Evolutionary conservation across 805 yeast species (phyloP), one percentile per base, ranked within the genome.

Genomic region (Saturnispora zaruensis): DNA sequence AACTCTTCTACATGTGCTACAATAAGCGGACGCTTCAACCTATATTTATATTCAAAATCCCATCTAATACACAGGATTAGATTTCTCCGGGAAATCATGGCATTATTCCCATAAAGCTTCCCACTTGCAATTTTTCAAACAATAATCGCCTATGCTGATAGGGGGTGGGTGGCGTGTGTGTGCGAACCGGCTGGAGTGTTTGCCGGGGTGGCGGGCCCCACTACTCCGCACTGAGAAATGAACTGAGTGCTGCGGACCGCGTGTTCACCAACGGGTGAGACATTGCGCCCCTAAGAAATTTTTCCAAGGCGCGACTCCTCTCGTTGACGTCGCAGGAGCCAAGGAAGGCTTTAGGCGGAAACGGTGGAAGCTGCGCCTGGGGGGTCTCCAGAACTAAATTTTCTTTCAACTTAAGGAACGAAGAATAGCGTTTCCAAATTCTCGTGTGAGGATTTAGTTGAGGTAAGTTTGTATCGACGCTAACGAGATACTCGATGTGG

Each of bases 221-320:
- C 40, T 36, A 36, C 40, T 36, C 40, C 40, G 40, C 40, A 36
- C 40, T 36, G 21, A 36, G 40, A 20, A 36, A 36, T 36, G 40
- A 36, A 20, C 40, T 36, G 40, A 91, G 47, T 88, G 82, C 51
- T 82, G 81, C 55, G 90, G 74, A 0, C 83, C 80, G 57, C 80
- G 79, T 20, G 91, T 93, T 98, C 52, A 91, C 68, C 53, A 91
- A 68, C 1, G 99, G 99, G 65, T 91, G 99, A 11, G 96, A 93
- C 13, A 95, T 93, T 18, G 90, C 95, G 16, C 79, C 73, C 41
- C 71, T 59, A 38, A 93, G 64, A 67, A 95, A 91, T 60, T 78
- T 78, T 65, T 89, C 95, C 43, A 91, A 71, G 0, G 96, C 97
- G 56, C 76, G 78, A 50, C 96, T 71, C 59, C 99, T 75, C 46